Base-by-base conservation (phyloP, 1,284 basidiomycete species). In the Tilletia indica region DNA sequence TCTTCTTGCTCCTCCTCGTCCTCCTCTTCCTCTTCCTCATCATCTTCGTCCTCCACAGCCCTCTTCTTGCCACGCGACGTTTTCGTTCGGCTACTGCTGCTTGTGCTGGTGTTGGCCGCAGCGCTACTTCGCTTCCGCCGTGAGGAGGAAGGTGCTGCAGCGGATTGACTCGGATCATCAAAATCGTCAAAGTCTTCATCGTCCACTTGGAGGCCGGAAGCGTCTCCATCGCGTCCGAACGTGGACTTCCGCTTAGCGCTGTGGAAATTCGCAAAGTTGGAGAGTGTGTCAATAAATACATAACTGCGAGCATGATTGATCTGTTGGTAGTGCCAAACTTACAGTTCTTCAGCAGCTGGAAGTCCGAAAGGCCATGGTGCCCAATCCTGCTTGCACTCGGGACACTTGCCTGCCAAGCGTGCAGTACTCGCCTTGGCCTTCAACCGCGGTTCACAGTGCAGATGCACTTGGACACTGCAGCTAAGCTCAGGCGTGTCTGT, bases 301-400 rank as follows among this genome's bases (percentile, higher is more conserved):
- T 8, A 45, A 14, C 42, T 8, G 42, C 14, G 51, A 54, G 4
- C 19, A 16, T 2, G 51, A 16, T 25, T 16, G 51, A 2, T 19
- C 51, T 19, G 6, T 8, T 2, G 21, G 2, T 2, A 54, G n/a
- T 8, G 51, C 12, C 16, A 3, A 54, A 64, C 61, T 64, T 34
- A 64, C 61, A 38, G 34, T 21, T 64, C 61, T 34, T 64, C 61
- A 39, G 61, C 61, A 12, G 61, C 61, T 21, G 19, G 34, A 16
- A 64, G 19, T 4, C 61, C 61, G n/a, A 64, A 64, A 4, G 61
- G 61, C 61, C 61, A 64, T 14, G 61, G 61, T 36, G 31, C 34
- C 61, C 61, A 64, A n/a, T 64, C 61, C 31, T 64, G 36, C 61
- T 39, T 38, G 38, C 61, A 64, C 36, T 64, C 61, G 12, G 61